Conservation (phyloP, 1,139 yeast species). For the Yarrowia galli region DNA sequence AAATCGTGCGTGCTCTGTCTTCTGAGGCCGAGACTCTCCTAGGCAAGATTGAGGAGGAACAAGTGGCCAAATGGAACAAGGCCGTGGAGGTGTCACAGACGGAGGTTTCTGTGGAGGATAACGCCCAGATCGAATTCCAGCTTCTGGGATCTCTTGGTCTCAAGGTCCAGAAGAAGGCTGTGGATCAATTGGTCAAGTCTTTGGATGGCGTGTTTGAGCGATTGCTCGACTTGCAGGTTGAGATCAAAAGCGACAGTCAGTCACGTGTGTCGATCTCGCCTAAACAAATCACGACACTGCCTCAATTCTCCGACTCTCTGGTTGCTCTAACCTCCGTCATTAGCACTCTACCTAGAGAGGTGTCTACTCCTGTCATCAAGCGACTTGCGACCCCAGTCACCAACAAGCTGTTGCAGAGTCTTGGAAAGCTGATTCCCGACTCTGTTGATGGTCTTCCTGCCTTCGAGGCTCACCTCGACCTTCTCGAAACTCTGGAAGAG, state of each 20-base stretch:
- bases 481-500: conserved; percentile 45
- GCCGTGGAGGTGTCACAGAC: background rate
- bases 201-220: conserved; percentile 7
- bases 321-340: background rate
- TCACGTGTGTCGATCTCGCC: background rate
- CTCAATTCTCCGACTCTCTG: background rate
- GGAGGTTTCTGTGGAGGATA: background rate
- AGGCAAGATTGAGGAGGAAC: conserved; percentile 1
- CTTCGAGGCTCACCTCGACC: conserved; percentile 40
- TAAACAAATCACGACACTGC: background rate
- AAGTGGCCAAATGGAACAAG: conserved; percentile 10
- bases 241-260: background rate
- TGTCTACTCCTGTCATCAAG: conserved; percentile 16
- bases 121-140: background rate
- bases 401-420: conserved; percentile 12
- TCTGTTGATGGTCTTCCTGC: conserved; percentile 4
- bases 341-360: background rate
- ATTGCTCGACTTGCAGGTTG: conserved; percentile 2
- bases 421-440: conserved; percentile 24
- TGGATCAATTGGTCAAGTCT: conserved; percentile 22
- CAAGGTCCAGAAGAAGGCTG: background rate
- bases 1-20: conserved; percentile 25
- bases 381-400: conserved; percentile 31
- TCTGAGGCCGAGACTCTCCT: conserved; percentile 5
- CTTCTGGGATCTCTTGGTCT: conserved; percentile 1